Evolutionary conservation across 1,284 basidiomycete genomes (phyloP).

Genomic region (Crucibulum cyathiforme): DNA sequence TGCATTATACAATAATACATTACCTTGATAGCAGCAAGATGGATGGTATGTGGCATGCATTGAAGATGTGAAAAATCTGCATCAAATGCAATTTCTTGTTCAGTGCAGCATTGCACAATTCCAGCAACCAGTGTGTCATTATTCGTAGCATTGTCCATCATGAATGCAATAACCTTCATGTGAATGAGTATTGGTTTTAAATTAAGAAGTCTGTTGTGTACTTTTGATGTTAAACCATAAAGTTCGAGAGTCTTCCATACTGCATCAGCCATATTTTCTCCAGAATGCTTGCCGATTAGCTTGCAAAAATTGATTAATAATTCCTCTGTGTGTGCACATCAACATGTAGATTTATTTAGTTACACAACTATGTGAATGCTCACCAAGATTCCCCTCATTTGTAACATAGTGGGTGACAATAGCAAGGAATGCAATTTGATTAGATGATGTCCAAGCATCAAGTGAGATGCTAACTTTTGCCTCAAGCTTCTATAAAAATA

Average conservation of each 20-base stretch:
- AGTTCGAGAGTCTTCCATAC: conserved; percentile 22
- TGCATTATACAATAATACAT: background rate
- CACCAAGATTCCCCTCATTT: background rate
- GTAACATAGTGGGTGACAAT: background rate
- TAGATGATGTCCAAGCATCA: background rate
- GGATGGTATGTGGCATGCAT: conserved; percentile 37
- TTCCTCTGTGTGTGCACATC: background rate
- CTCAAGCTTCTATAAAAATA: background rate
- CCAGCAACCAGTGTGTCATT: conserved; percentile 30
- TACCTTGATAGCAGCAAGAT: conserved; percentile 37
- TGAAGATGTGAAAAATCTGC: conserved; percentile 12
- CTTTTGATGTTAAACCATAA: conserved; percentile 9
- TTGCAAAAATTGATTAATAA: conserved; percentile 17
- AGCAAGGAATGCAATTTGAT: background rate
- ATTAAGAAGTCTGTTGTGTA: background rate
- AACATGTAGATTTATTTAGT: background rate
- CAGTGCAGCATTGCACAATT: conserved; percentile 5
- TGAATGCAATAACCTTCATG: conserved; percentile 22
- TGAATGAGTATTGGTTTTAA: background rate
- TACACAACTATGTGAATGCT: background rate
- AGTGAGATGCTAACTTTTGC: background rate
- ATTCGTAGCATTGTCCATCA: conserved; percentile 36
- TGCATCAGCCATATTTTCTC: conserved; percentile 22
- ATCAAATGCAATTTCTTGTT: conserved; percentile 14
- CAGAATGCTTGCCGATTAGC: conserved; percentile 20